Evolutionary conservation across 768 basidiomycete species (phyloP), one percentile per base, ranked within the genome.

Genomic region (Naganishia onofrii): DNA sequence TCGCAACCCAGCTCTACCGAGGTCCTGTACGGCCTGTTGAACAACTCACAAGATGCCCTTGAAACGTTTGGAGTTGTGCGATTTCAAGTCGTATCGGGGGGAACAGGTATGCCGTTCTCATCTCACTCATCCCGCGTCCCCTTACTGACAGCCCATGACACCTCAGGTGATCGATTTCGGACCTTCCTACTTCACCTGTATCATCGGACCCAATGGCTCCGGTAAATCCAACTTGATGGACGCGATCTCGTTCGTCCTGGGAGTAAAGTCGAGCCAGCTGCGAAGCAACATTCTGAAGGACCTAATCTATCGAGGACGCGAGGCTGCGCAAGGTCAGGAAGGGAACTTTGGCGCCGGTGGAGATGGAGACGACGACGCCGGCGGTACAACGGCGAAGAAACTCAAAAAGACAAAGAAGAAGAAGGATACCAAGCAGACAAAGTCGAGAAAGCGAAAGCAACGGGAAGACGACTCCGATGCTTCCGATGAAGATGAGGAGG

Each of bases 171-270:
- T 81, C 57, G 76, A 77, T 44, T 77, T 81, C 56, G 80, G 80
- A 32, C 76, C 78, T 74, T 75, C 78, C 7, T 75, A 89, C 76
- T 99, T 99, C 82, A 94, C 95, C 0, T 95, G 92, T 13, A 86
- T 97, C 67, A 97, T 99, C 75, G 96, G 96, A 26, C 95, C 96
- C 42, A 98, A 99, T 89, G 95, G 96, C 69, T 93, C 95, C 0
- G 96, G 96, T 70, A 98, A 99, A 79, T 95, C 93, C 12, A 99
- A 99, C 80, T 87, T 98, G 68, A 98, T 98, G 96, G 96, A 99
- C 79, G 96, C 96, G 64, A 97, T 99, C 74, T 98, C 96, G 3
- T 98, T 99, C 79, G 96, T 98, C 10, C 88, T 99, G 7, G 96
- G 96, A 34, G 90, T 98, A 32, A 93, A 94, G 84, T 93, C 91